A percentile compares a stretch with the other conserved stretches of the same genome.
These are phyloP conservation scores for Fusarium tupiense DNA, from an alignment of 2,329 filamentous ascomycete species.

Conservation along the genomic window DNA sequence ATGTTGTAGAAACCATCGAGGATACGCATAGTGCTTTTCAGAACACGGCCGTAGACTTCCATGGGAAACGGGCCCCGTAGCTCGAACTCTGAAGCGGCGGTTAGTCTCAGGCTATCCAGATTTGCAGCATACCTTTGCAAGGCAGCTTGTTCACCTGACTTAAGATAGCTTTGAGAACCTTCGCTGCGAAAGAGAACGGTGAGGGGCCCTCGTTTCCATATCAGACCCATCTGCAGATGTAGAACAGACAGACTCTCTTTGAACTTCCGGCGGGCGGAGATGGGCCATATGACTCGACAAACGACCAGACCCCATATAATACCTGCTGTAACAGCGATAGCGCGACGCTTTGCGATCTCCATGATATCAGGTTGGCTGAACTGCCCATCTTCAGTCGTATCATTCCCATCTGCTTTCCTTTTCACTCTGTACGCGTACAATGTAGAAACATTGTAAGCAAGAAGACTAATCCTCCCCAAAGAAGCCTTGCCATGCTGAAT, in stretches of 20 bases:
- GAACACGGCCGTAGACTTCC: constrained; percentile 75
- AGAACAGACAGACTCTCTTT: constrained; percentile 88
- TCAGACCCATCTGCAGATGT: constrained; percentile 92
- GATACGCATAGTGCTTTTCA: constrained; percentile 82
- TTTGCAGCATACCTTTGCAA: constrained; percentile 59
- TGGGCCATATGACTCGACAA: constrained; percentile 90
- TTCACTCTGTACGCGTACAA: constrained; percentile 93
- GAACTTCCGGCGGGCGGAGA: constrained; percentile 86
- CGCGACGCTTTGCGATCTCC: constrained; percentile 87
- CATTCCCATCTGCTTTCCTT: constrained; percentile 70
- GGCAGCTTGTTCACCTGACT: constrained; percentile 21
- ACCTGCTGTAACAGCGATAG: constrained; percentile 86
- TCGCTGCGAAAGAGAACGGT: constrained; percentile 73
- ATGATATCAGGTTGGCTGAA: constrained; percentile 83
- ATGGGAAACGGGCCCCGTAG: constrained; percentile 86
- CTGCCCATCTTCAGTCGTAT: constrained; percentile 86
- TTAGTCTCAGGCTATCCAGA: constrained; percentile 75
- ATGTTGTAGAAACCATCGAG: constrained; percentile 95
- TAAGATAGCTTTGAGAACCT: constrained; percentile 73
- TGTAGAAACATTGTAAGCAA: constrained; percentile 95
- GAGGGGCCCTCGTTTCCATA: constrained; percentile 94
- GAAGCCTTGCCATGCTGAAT: constrained; percentile 85
- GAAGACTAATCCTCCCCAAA: constrained; percentile 90
- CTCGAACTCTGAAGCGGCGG: constrained; percentile 85
- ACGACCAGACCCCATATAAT: constrained; percentile 93